Evolutionary conservation across 345 rosid genomes (phyloP).

Genomic region (Eucalyptus dawsonii): DNA sequence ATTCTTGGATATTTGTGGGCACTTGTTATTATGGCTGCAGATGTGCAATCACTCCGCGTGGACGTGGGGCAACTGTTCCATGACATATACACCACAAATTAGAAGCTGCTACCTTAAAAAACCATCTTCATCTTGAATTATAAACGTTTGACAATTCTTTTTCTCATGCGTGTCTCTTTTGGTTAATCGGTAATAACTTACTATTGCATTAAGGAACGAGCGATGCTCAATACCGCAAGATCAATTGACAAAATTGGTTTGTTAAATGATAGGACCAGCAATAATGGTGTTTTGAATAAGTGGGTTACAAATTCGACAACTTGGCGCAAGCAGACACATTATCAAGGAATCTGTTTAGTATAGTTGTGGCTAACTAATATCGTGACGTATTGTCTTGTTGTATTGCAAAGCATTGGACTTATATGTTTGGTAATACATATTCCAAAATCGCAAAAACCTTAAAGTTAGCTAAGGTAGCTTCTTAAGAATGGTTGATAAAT

Average conservation of each 20-base stretch:
- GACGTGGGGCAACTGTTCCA: not conserved
- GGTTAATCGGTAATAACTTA: fast-evolving
- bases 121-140: not conserved
- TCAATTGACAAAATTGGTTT: not conserved
- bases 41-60: not conserved
- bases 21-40: not conserved
- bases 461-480: fast-evolving
- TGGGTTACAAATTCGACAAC: not conserved
- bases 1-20: not conserved
- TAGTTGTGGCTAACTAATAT: fast-evolving
- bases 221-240: fast-evolving
- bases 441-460: fast-evolving
- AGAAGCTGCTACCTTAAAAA: not conserved
- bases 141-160: fast-evolving
- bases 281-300: no score
- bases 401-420: fast-evolving
- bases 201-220: not conserved
- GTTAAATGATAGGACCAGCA: fast-evolving
- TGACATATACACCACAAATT: not conserved
- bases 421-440: not conserved
- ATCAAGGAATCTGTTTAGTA: fast-evolving
- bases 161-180: not conserved
- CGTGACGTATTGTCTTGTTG: fast-evolving
- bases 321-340: not conserved
- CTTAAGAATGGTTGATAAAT: not conserved